Percentiles rank a stretch among this genome's conserved stretches.
These are phyloP conservation scores for Royoungia palumana DNA, from an alignment of 768 basidiomycete genomes.

Conservation along the genomic window DNA sequence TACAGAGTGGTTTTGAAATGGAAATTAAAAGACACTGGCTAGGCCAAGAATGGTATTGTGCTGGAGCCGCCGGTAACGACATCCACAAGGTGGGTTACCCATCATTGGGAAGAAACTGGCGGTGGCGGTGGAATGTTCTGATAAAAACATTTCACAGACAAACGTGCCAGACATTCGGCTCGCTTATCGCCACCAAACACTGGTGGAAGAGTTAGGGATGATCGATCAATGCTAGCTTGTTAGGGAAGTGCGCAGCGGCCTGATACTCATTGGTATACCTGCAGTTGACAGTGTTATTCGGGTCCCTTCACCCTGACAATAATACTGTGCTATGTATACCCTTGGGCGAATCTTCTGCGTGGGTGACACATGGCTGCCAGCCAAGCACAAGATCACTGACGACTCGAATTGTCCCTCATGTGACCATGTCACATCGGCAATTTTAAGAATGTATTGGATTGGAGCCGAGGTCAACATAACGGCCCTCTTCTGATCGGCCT, in stretches of 20 bases:
- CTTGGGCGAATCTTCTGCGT: background rate
- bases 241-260: background rate
- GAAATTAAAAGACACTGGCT: constrained; percentile 95
- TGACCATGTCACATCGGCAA: background rate
- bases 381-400: background rate
- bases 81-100: constrained; percentile 74
- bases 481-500: no score
- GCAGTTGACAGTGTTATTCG: background rate
- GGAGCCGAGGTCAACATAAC: no score
- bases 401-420: background rate
- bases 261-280: background rate
- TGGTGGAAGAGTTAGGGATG: constrained; percentile 81
- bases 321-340: no score
- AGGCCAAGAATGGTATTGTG: constrained; percentile 89
- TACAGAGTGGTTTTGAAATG: constrained; percentile 98
- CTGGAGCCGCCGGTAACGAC: constrained; percentile 91
- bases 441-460: no score
- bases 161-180: constrained; percentile 93
- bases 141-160: constrained; percentile 50
- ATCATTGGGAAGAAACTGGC: background rate
- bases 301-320: no score
- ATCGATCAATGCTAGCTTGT: constrained; percentile 36
- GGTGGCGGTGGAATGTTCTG: background rate
- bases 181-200: constrained; percentile 86
- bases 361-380: background rate